phyloP scores from a whole-genome alignment of 306 rosid species.

The Castanea crenata region DNA sequence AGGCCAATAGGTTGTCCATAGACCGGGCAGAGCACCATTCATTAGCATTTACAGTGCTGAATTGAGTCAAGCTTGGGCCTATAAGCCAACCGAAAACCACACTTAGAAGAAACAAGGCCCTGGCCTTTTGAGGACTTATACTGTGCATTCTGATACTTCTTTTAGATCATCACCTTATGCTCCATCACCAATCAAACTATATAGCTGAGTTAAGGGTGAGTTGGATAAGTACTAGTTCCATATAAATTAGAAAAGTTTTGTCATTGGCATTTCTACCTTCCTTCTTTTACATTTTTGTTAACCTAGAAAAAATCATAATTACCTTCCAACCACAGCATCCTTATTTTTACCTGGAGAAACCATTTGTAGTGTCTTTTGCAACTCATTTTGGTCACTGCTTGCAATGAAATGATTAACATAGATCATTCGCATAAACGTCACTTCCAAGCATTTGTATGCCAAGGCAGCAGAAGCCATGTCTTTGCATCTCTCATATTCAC shows the following conservation, averaged over 20 bases:
- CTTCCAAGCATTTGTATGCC: constrained; percentile 12
- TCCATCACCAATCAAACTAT: not conserved
- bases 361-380: not conserved
- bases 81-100: not conserved
- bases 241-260: not conserved
- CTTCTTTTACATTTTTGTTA: not conserved
- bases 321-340: not conserved
- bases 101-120: not conserved
- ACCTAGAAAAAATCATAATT: not conserved
- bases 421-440: not conserved
- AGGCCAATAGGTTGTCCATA: not conserved
- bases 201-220: not conserved
- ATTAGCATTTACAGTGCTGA: not conserved
- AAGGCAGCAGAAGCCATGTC: not conserved
- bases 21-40: not conserved
- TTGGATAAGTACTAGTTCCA: not conserved
- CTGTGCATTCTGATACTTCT: not conserved
- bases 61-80: not conserved
- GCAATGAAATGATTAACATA: not conserved
- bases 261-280: not conserved
- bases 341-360: constrained; percentile 2
- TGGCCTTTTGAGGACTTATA: not conserved
- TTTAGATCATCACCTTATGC: not conserved
- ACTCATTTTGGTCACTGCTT: not conserved
- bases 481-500: constrained; percentile 1